Evolutionary conservation across 768 basidiomycete genomes (phyloP).

Genomic region (Favolaschia claudopus): DNA sequence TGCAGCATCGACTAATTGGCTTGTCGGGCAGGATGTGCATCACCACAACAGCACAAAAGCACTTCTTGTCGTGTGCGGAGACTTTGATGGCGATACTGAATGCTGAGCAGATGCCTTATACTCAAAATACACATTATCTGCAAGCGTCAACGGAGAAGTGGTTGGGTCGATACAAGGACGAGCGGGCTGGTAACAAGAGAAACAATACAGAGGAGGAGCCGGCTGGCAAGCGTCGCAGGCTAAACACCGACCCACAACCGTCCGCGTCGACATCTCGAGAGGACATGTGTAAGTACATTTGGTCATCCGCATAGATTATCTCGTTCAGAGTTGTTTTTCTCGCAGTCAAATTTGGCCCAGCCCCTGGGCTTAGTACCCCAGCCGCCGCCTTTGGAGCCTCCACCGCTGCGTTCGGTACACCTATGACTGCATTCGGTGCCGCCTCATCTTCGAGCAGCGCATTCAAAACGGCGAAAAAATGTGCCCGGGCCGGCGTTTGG

Average conservation of each 20-base stretch:
- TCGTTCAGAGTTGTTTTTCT: too few relatives aligned
- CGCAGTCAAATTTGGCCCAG: too few relatives aligned
- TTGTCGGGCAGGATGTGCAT: neutral
- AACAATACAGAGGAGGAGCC: neutral
- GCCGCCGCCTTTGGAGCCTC: too few relatives aligned
- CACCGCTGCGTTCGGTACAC: too few relatives aligned
- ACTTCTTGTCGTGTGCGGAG: conserved; percentile 14
- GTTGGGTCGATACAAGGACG: conserved; percentile 45
- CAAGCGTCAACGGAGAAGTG: conserved; percentile 41
- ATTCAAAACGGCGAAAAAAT: too few relatives aligned
- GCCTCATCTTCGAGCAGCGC: too few relatives aligned
- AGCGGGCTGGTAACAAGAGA: conserved; percentile 29
- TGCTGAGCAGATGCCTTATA: conserved; percentile 48
- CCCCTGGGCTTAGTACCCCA: too few relatives aligned
- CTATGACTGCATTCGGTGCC: too few relatives aligned
- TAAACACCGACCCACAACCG: neutral
- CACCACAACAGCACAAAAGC: neutral
- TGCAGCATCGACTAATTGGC: neutral
- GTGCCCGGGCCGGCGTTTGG: too few relatives aligned
- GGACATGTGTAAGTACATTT: too few relatives aligned
- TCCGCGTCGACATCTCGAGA: neutral
- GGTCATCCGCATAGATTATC: too few relatives aligned
- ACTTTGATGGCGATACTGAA: conserved; percentile 39
- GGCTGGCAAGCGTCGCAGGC: neutral
- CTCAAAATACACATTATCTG: conserved; percentile 52